Evolutionary conservation across 73 alveolate genomes (phyloP), one percentile per base, ranked within the genome.

Genomic region (Effrenium voratum): DNA sequence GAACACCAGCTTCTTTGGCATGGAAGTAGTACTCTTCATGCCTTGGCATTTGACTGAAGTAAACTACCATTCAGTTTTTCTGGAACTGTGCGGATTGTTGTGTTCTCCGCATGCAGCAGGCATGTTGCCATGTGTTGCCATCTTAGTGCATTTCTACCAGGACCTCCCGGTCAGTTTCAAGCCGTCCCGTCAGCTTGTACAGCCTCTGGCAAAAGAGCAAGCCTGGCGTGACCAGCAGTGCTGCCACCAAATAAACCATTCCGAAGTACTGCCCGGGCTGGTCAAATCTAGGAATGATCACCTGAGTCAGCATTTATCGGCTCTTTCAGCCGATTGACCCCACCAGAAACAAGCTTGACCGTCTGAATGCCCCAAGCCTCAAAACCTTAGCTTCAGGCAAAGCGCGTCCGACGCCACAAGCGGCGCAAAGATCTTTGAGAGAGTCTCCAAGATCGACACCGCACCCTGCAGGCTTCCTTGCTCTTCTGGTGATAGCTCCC

Each of bases 391-490:
- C 92, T n/a, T n/a, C n/a, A 46, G 72, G 85, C 59, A 43, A 59
- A 85, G 52, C 50, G 26, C 95, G 13, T 88, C 95, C 19, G 95
- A 88, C 15, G 95, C 95, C 32, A 88, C 41, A 49, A 88, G 52
- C 0, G 95, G 95, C 19, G 95, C 95, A 16, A 88, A 41, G 43
- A 88, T 88, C 85, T 88, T 88, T 38, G 95, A 84, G n/a, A 63
- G 44, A 0, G 95, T 88, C 59, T 88, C 95, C 46, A 88, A 32
- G 41, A 88, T 75, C 13, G 77, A 49, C 16, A 55, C 49, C 73
- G 86, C 95, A 13, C 95, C 95, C 72, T 88, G 95, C 80, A 88
- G 49, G 8, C 68, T 30, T 10, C 95, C 95, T 40, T 88, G 95
- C 84, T 40, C 72, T 43, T 88, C 73, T 45, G 95, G 85, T 26